These are phyloP conservation scores for Adenanthera pavonina DNA, from an alignment of 306 rosid genomes.

Conservation along the genomic window DNA sequence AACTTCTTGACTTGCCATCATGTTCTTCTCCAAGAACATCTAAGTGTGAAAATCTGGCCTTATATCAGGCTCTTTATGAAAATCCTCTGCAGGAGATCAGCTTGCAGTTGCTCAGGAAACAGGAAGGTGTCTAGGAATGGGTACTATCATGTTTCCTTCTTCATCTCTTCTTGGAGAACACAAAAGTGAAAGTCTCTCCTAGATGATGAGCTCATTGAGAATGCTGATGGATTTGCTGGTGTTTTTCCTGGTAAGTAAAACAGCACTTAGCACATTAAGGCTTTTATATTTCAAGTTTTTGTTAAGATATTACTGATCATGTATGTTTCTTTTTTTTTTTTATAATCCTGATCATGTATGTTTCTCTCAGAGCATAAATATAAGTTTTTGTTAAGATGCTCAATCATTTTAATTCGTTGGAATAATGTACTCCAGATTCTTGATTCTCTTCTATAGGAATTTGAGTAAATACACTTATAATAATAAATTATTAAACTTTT, in stretches of 20 bases:
- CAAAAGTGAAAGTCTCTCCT: slow-evolving; percentile 52
- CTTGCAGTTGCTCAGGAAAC: slow-evolving; percentile 81
- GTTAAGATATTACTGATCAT: slow-evolving; percentile 6
- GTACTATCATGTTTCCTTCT: slow-evolving; percentile 82
- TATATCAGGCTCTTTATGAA: slow-evolving; percentile 13
- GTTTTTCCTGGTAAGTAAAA: slow-evolving; percentile 72
- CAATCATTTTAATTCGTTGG: no score
- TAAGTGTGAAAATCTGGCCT: neutral
- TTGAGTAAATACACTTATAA: no score
- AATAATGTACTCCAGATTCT: no score
- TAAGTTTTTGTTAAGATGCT: slow-evolving; percentile 32
- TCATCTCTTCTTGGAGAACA: slow-evolving; percentile 70
- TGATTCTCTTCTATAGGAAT: no score
- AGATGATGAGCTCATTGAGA: slow-evolving; percentile 76
- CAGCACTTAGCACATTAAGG: neutral
- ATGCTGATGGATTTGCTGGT: slow-evolving; percentile 85
- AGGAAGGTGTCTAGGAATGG: slow-evolving; percentile 86
- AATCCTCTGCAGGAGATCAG: slow-evolving; percentile 63
- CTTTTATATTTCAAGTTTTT: neutral
- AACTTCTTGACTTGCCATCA: neutral
- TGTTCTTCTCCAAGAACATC: no score
- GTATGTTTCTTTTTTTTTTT: no score
- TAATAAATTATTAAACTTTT: no score
- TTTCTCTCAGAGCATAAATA: slow-evolving; percentile 67
- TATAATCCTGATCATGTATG: no score